Percentiles rank a stretch among this genome's conserved stretches.
phyloP scores from a whole-genome alignment of 225 moss, liverwort and hornwort species.

The Marchantia polymorpha region DNA sequence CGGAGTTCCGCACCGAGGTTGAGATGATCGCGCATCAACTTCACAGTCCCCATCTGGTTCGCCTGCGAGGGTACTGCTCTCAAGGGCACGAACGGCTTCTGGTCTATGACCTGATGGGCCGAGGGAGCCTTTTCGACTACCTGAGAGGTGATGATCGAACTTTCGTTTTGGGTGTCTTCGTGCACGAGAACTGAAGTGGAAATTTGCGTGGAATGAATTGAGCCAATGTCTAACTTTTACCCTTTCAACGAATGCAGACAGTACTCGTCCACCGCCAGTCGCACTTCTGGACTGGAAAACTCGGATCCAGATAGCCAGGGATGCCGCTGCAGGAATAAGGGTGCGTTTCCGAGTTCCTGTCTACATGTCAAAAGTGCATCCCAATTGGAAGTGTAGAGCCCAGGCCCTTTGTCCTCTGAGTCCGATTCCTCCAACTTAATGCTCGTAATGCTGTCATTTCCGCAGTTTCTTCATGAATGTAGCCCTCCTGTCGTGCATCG shows the following conservation, averaged over 20 bases:
- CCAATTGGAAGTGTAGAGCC: neutral
- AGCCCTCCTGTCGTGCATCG: slow-evolving; percentile 33
- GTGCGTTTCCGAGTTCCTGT: neutral
- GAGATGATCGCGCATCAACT: slow-evolving; percentile 39
- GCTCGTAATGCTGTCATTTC: neutral
- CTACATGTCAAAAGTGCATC: neutral
- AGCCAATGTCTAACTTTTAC: too few relatives aligned
- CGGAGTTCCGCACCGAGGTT: slow-evolving; percentile 33
- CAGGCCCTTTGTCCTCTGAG: neutral
- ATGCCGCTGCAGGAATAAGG: slow-evolving; percentile 33
- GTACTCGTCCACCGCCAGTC: slow-evolving; percentile 17
- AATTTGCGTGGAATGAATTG: neutral
- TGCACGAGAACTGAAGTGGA: neutral
- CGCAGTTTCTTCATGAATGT: slow-evolving; percentile 30
- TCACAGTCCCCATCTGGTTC: slow-evolving; percentile 29
- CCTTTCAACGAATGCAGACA: slow-evolving; percentile 6
- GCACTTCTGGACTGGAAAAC: slow-evolving; percentile 34
- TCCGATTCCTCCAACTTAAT: neutral
- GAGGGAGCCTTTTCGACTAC: slow-evolving; percentile 35
- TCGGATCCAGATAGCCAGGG: slow-evolving; percentile 28
- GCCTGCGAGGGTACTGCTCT: slow-evolving; percentile 33
- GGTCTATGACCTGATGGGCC: slow-evolving; percentile 31
- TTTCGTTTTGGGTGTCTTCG: neutral
- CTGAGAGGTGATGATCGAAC: slow-evolving; percentile 21
- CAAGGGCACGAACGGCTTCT: slow-evolving; percentile 31